Percentiles rank a stretch among this genome's conserved stretches.
Conservation (phyloP, 2,329 filamentous ascomycete species). For the Trichoderma gracile region DNA sequence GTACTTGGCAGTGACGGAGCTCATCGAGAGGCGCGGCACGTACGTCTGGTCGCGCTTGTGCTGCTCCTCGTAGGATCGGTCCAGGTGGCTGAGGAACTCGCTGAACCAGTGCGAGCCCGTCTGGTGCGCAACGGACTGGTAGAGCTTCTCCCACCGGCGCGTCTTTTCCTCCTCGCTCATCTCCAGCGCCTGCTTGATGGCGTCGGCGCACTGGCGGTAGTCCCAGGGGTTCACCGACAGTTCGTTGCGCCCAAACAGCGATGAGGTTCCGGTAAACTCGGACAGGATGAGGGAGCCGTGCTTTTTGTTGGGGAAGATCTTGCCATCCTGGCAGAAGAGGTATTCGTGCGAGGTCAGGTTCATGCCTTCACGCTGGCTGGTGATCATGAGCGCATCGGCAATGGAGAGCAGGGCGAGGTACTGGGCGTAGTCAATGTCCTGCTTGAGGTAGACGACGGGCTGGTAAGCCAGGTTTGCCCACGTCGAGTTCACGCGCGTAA, state of each 20-base stretch:
- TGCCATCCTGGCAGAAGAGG: slow-evolving; percentile 87
- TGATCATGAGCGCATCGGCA: slow-evolving; percentile 91
- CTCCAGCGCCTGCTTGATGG: slow-evolving; percentile 79
- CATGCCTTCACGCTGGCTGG: slow-evolving; percentile 95
- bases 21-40: slow-evolving; percentile 79
- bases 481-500: slow-evolving; percentile 87
- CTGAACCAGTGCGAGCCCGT: slow-evolving; percentile 85
- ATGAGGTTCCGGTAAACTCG: slow-evolving; percentile 91
- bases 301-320: slow-evolving; percentile 67
- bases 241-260: slow-evolving; percentile 77
- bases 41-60: slow-evolving; percentile 80
- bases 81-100: slow-evolving; percentile 70
- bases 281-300: slow-evolving; percentile 88
- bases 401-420: slow-evolving; percentile 90
- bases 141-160: slow-evolving; percentile 71
- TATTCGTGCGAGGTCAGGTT: slow-evolving; percentile 95
- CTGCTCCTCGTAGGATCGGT: slow-evolving; percentile 79
- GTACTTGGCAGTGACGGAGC: slow-evolving; percentile 66
- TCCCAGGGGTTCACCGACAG: slow-evolving; percentile 95
- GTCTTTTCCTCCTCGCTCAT: slow-evolving; percentile 76
- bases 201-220: slow-evolving; percentile 82
- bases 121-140: slow-evolving; percentile 72
- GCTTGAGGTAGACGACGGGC: slow-evolving; percentile 88
- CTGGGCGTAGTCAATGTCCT: slow-evolving; percentile 89
- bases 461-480: slow-evolving; percentile 91